Evolutionary conservation across 495 filamentous ascomycete species (phyloP).

Genomic region (Penicillium macrosclerotiorum): DNA sequence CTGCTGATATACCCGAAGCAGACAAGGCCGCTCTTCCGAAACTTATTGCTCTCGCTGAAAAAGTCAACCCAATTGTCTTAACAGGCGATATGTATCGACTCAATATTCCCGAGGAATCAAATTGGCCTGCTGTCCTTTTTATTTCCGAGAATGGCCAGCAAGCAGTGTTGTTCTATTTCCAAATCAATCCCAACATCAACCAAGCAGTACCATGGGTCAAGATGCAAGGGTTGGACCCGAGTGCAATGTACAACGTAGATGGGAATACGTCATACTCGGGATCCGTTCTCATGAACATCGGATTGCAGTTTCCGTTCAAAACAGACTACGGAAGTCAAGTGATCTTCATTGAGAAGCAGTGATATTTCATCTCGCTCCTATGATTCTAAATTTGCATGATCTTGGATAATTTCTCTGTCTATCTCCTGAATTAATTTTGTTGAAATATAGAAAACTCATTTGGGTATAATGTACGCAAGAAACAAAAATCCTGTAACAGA

Average conservation of each 20-base stretch:
- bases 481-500: no score
- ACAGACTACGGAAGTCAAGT: slow-evolving; percentile 44
- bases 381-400: no score
- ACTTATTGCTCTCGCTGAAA: slow-evolving; percentile 45
- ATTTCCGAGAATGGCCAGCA: slow-evolving; percentile 40
- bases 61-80: slow-evolving; percentile 50
- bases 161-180: slow-evolving; percentile 51
- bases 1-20: slow-evolving; percentile 36
- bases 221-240: slow-evolving; percentile 44
- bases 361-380: no score
- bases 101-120: slow-evolving; percentile 49
- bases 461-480: no score
- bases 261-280: slow-evolving; percentile 41
- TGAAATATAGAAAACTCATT: no score
- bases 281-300: slow-evolving; percentile 49
- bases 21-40: slow-evolving; percentile 45
- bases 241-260: slow-evolving; percentile 42
- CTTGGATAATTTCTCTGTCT: no score
- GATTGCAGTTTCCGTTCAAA: slow-evolving; percentile 37
- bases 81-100: slow-evolving; percentile 52
- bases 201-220: slow-evolving; percentile 42
- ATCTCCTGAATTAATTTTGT: no score
- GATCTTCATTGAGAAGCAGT: slow-evolving; percentile 38
- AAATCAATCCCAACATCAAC: slow-evolving; percentile 42
- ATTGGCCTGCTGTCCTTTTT: slow-evolving; percentile 55